Evolutionary conservation across 176 grass and related monocot genomes (phyloP).

Genomic region (Bonia amplexicaulis): DNA sequence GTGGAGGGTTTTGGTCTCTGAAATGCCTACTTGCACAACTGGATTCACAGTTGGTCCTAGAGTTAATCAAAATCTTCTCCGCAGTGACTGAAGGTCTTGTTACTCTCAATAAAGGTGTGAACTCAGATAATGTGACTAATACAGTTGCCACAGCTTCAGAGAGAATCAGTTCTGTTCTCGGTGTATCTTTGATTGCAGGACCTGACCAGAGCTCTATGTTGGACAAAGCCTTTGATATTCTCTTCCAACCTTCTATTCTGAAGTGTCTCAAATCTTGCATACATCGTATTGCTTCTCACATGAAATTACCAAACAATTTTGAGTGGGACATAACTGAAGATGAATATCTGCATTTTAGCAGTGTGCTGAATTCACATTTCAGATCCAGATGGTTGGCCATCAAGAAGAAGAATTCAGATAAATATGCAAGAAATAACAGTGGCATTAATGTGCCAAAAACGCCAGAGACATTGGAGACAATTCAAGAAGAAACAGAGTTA

Average conservation of each 20-base stretch:
- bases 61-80: constrained; percentile 59
- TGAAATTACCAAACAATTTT: constrained; percentile 39
- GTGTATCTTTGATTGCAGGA: constrained; percentile 61
- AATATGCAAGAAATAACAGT: constrained; percentile 33
- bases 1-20: constrained; percentile 87
- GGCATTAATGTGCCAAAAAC: constrained; percentile 19
- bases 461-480: constrained; percentile 56
- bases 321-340: constrained; percentile 67
- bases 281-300: constrained; percentile 40
- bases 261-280: constrained; percentile 69
- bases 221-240: constrained; percentile 59
- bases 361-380: constrained; percentile 69
- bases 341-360: constrained; percentile 68
- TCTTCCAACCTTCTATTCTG: constrained; percentile 60
- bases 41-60: constrained; percentile 69
- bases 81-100: constrained; percentile 1
- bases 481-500: constrained; percentile 71
- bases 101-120: neutral
- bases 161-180: constrained; percentile 66
- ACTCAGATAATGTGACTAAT: constrained; percentile 18
- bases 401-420: constrained; percentile 60
- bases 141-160: constrained; percentile 38
- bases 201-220: constrained; percentile 56
- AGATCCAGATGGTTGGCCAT: constrained; percentile 73
- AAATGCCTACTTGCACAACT: constrained; percentile 57